phyloP scores from a whole-genome alignment of 768 basidiomycete species.

The Galerina sulciceps region DNA sequence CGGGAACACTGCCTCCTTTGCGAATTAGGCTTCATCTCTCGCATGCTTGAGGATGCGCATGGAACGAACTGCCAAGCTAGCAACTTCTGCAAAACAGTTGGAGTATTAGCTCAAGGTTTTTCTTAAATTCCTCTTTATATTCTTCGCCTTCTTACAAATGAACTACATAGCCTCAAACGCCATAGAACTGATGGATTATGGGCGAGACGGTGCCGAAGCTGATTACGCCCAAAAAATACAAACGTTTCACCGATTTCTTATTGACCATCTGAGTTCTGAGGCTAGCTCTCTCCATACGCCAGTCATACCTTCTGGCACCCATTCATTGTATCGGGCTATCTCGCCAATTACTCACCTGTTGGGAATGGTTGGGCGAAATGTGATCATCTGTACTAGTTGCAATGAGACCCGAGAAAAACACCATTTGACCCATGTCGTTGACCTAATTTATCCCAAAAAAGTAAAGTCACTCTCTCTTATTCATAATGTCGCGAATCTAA shows the following conservation, averaged over 20 bases:
- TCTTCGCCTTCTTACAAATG: background rate
- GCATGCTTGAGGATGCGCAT: slow-evolving; percentile 94
- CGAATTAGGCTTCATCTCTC: slow-evolving; percentile 90
- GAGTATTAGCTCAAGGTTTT: slow-evolving; percentile 83
- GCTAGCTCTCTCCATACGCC: slow-evolving; percentile 64
- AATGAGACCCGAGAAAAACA: slow-evolving; percentile 74
- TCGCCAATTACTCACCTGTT: slow-evolving; percentile 87
- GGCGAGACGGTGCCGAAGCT: slow-evolving; percentile 70
- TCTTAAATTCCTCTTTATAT: background rate
- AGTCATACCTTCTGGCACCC: slow-evolving; percentile 33
- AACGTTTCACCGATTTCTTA: slow-evolving; percentile 90
- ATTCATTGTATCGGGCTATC: slow-evolving; percentile 38
- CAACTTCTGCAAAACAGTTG: slow-evolving; percentile 95
- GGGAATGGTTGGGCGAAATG: slow-evolving; percentile 78
- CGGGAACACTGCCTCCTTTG: slow-evolving; percentile 94
- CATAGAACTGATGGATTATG: slow-evolving; percentile 89
- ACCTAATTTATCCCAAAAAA: slow-evolving; percentile 86
- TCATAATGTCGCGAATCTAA: background rate
- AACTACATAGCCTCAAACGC: slow-evolving; percentile 62
- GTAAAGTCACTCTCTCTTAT: slow-evolving; percentile 40
- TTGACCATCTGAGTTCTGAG: slow-evolving; percentile 83
- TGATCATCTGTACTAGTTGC: slow-evolving; percentile 78
- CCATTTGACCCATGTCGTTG: slow-evolving; percentile 81
- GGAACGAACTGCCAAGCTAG: slow-evolving; percentile 96
- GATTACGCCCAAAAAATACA: slow-evolving; percentile 92